These are phyloP conservation scores for Syzygium oleosum DNA, from an alignment of 345 rosid species.

Conservation along the genomic window DNA sequence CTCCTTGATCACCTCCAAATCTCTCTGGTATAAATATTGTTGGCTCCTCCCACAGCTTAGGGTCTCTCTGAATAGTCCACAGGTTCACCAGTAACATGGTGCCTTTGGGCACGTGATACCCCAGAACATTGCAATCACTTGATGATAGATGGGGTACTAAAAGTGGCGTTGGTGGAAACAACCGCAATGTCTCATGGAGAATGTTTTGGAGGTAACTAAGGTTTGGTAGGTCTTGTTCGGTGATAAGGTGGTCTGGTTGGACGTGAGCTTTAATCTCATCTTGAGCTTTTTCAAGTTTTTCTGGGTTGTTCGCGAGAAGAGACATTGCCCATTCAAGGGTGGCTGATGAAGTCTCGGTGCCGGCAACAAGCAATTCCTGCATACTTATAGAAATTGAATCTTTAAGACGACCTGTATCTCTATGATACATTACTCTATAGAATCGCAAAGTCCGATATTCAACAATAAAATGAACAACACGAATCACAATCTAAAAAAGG, in stretches of 20 bases:
- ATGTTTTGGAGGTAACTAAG: conserved; percentile 23
- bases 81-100: conserved; percentile 32
- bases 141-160: conserved; percentile 31
- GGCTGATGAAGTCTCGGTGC: conserved; percentile 35
- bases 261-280: conserved; percentile 20
- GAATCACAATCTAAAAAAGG: too few relatives aligned
- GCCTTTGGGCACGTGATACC: conserved; percentile 27
- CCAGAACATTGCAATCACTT: conserved; percentile 18
- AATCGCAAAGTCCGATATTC: too few relatives aligned
- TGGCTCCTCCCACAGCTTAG: conserved; percentile 29
- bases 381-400: too few relatives aligned
- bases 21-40: conserved; percentile 33
- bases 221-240: conserved; percentile 27
- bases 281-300: conserved; percentile 16
- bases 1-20: conserved; percentile 12
- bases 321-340: conserved; percentile 47
- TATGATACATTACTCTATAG: too few relatives aligned
- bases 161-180: conserved; percentile 34
- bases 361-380: conserved; percentile 28
- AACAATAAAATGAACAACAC: too few relatives aligned
- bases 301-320: conserved; percentile 31
- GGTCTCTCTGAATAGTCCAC: conserved; percentile 52
- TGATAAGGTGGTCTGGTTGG: conserved; percentile 24
- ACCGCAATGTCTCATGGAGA: conserved; percentile 21
- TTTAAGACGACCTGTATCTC: too few relatives aligned